phyloP scores from a whole-genome alignment of 2,329 filamentous ascomycete species.

The Atkinsonella texensis region DNA sequence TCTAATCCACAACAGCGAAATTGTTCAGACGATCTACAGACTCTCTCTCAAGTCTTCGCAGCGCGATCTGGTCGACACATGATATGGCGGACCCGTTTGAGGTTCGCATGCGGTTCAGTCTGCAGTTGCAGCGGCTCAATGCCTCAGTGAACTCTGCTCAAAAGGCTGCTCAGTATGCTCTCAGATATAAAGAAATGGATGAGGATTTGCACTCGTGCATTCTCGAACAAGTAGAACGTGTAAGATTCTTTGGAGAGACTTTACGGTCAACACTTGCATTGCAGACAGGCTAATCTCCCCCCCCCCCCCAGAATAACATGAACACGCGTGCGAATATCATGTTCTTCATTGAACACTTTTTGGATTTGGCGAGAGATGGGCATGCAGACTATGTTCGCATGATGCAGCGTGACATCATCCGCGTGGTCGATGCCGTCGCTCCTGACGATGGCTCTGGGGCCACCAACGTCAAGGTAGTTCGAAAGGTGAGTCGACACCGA shows the following conservation, averaged over 20 bases:
- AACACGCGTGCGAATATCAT: conserved; percentile 97
- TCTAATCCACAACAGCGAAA: neutral
- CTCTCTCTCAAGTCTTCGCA: neutral
- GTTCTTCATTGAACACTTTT: conserved; percentile 95
- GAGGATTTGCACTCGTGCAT: conserved; percentile 98
- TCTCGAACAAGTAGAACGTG: conserved; percentile 82
- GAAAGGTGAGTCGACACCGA: conserved; percentile 45
- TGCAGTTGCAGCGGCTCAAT: conserved; percentile 79
- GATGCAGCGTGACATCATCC: conserved; percentile 86
- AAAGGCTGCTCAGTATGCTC: conserved; percentile 88
- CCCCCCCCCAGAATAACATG: conserved; percentile 90
- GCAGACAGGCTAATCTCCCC: neutral
- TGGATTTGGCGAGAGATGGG: conserved; percentile 69
- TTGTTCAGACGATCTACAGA: neutral
- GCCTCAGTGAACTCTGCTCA: conserved; percentile 80
- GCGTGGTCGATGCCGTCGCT: conserved; percentile 84
- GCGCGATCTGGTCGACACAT: neutral
- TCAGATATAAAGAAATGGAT: conserved; percentile 88
- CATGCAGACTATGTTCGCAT: conserved; percentile 78
- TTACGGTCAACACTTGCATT: neutral
- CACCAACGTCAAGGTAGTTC: conserved; percentile 86
- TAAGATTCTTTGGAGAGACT: conserved; percentile 17
- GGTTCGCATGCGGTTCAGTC: conserved; percentile 93
- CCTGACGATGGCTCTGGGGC: conserved; percentile 78
- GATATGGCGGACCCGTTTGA: conserved; percentile 77